Base-by-base conservation (phyloP, 495 filamentous ascomycete species). In the Aspergillus campestris region DNA sequence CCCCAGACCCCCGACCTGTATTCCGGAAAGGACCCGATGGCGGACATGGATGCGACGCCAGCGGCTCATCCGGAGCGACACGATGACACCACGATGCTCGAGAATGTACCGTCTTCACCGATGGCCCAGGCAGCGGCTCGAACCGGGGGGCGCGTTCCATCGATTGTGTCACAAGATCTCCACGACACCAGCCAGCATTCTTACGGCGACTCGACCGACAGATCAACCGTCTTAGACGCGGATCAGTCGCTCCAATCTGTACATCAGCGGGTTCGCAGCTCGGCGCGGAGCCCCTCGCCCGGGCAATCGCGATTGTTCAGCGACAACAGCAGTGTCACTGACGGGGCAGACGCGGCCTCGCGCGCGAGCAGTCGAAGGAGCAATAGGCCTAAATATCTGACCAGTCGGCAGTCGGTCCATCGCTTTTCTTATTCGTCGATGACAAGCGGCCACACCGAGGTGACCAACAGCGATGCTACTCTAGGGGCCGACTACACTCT, bases 401-500 rank as follows among this genome's bases (percentile, higher is more conserved):
- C 72, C 32, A 86, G 78, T 57, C 79, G 89, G 18, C 78, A 86
- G 54, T 77, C 76, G n/a, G 83, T 84, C 50, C 79, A 89, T 62
- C 80, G 83, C 28, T 87, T 87, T 15, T 91, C 87, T 4, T 72
- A 79, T 11, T 92, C 89, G 0, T 89, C 86, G 1, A 69, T 82
- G 29, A 64, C 76, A n/a, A 82, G 82, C 37, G 77, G 54, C 62
- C 75, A 77, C 58, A 79, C 60, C 7, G 80, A 82, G 43, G 67
- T 63, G 18, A 74, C 69, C 15, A 72, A 77, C 27, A 89, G 82
- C 51, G 87, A 89, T 56, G 77, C 74, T 6, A 87, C 83, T 3
- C 49, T 86, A 31, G 85, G 84, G n/a, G 84, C 82, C 12, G 89
- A 95, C 59, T 94, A 83, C 67, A 87, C 88, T 13, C 74, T 91